A percentile compares a stretch with the other conserved stretches of the same genome.
phyloP scores from a whole-genome alignment of 108 stramenopile genomes.

The Cyclotella choctawhatcheeana region DNA sequence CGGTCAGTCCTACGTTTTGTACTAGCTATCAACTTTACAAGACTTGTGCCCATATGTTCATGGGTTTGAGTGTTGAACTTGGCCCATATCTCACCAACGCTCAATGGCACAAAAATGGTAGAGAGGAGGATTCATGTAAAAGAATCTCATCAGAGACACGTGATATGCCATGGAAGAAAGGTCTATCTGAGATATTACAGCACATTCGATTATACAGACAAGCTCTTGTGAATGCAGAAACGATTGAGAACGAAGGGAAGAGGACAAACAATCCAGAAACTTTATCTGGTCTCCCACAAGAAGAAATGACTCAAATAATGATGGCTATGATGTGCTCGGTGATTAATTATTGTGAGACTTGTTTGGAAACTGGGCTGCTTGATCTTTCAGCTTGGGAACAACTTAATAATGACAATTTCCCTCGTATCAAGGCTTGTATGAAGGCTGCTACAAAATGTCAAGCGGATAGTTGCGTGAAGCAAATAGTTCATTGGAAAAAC shows the following conservation, averaged over 20 bases:
- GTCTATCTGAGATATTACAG: not conserved
- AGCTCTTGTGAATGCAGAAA: not conserved
- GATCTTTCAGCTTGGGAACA: not conserved
- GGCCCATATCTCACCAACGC: conserved; percentile 20
- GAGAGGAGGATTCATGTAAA: not conserved
- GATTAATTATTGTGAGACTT: not conserved
- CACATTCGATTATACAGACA: not conserved
- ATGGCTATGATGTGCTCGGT: conserved; percentile 6
- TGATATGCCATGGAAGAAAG: not conserved
- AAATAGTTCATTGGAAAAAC: conserved; percentile 20
- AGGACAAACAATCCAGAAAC: not conserved
- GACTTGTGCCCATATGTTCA: conserved; percentile 11
- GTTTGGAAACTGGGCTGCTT: not conserved
- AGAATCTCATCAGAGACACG: not conserved
- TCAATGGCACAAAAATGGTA: too few relatives aligned
- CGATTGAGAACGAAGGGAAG: not conserved
- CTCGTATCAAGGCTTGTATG: conserved; percentile 23
- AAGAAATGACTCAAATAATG: conserved; percentile 7
- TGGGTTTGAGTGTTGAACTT: conserved; percentile 18
- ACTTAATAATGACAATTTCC: conserved; percentile 14
- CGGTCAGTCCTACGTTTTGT: not conserved
- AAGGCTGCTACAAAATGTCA: conserved; percentile 15
- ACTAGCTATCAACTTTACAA: conserved; percentile 19
- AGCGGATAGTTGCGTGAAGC: conserved; percentile 11
- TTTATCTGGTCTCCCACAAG: conserved; percentile 1